These are phyloP conservation scores for Fraxinus americana DNA, from an alignment of 257 asterid genomes.

Conservation along the genomic window DNA sequence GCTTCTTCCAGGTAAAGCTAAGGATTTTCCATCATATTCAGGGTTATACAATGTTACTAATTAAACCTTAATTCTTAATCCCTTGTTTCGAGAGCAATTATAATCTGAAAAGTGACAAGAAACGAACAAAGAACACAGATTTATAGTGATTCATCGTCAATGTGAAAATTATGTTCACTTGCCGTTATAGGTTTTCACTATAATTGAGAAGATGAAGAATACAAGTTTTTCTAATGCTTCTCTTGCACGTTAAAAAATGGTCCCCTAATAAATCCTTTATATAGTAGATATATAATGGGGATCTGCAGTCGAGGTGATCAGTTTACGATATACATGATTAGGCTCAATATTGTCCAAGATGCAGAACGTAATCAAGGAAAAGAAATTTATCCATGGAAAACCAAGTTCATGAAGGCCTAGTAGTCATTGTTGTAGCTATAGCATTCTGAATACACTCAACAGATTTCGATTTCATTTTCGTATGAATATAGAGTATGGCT, in stretches of 20 bases:
- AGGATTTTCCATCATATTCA: slow-evolving; percentile 1
- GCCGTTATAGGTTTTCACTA: not conserved
- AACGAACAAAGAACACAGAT: not conserved
- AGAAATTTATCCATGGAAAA: not conserved
- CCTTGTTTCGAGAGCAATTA: not conserved
- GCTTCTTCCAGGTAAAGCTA: slow-evolving; percentile 56
- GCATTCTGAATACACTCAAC: not conserved
- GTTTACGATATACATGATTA: no score
- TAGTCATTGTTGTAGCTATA: not conserved
- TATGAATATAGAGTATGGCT: not conserved
- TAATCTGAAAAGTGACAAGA: not conserved
- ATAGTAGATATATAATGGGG: no score
- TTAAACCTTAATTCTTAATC: not conserved
- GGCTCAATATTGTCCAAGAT: not conserved
- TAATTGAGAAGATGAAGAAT: not conserved
- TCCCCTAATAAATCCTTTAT: no score
- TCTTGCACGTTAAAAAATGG: no score
- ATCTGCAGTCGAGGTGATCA: no score
- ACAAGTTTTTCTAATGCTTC: no score
- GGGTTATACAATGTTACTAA: not conserved
- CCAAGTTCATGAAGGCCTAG: not conserved
- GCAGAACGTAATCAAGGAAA: not conserved
- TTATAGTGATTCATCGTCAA: not conserved
- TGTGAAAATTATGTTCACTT: not conserved
- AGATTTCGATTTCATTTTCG: not conserved